Conservation (phyloP, 2,329 filamentous ascomycete species). For the Diaporthe amygdali region DNA sequence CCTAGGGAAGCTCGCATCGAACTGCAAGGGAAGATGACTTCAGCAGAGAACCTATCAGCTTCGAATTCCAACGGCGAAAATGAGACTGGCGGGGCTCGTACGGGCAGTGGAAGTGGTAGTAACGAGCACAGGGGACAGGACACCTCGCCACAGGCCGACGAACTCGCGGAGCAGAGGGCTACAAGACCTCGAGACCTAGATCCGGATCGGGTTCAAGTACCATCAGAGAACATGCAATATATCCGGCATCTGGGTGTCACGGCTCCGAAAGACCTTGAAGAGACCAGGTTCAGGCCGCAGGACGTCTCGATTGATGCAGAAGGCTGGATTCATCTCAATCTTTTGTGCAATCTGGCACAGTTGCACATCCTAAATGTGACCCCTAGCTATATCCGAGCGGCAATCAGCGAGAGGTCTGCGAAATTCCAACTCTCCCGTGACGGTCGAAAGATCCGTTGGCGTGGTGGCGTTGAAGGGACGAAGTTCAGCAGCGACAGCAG, state of each 20-base stretch:
- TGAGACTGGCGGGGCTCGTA: conserved; percentile 46
- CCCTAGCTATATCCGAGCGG: conserved; percentile 74
- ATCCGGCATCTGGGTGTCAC: conserved; percentile 72
- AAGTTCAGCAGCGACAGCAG: conserved; percentile 69
- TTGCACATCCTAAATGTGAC: conserved; percentile 86
- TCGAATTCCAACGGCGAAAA: conserved; percentile 54
- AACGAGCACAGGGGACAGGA: conserved; percentile 41
- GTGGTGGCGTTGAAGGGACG: conserved; percentile 70
- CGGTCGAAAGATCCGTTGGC: conserved; percentile 81
- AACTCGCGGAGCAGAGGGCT: conserved; percentile 72
- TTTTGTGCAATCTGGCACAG: conserved; percentile 82
- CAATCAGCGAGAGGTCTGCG: conserved; percentile 71
- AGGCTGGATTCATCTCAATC: conserved; percentile 83
- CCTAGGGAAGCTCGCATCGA: conserved; percentile 57
- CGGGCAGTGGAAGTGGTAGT: conserved; percentile 30
- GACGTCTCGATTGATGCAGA: conserved; percentile 67
- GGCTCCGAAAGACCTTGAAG: conserved; percentile 48
- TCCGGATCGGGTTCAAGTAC: conserved; percentile 76
- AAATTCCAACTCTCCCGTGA: conserved; percentile 81
- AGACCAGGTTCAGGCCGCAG: conserved; percentile 40
- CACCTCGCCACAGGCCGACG: conserved; percentile 44
- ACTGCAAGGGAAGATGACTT: conserved; percentile 42
- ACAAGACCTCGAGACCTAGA: conserved; percentile 80
- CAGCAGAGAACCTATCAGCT: conserved; percentile 48
- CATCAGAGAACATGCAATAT: conserved; percentile 79